Base-by-base conservation (phyloP, 805 yeast species). In the Ogataea nitratoaversa region DNA sequence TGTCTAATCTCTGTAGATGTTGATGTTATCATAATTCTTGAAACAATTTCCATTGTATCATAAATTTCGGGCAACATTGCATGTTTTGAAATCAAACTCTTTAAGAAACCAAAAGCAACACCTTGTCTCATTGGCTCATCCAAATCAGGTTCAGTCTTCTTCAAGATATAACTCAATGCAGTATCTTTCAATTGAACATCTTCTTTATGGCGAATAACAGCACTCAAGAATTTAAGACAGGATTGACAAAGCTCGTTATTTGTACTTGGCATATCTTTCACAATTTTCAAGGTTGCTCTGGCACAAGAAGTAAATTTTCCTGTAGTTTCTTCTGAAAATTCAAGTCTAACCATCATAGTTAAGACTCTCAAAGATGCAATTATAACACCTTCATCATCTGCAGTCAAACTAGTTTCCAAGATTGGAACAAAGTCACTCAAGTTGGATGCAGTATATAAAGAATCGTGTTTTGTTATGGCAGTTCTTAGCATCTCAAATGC, bases 71-170 rank as follows among this genome's bases (percentile, higher is more conserved):
- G 89, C 17, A 89, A 66, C 75, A 82, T 68, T 16, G 85, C 68
- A 50, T 80, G 88, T 47, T 81, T 81, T 11, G 84, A 62, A 28
- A 91, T 71, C n/a, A 90, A 70, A 0, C 96, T 78, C 48, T 82
- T 83, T 51, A 93, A 60, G 52, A 91, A 89, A 38, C 82, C 79
- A 61, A 90, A 87, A 0, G 97, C 95, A 32, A 87, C 71, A 30
- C 95, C 89, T 59, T 91, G 97, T 48, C 82, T 77, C 49, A 77
- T 82, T 9, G 96, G 96, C 51, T 91, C 96, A 53, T 85, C 89
- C 44, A 93, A 66, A 63, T 93, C 98, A 2, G 96, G 95, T 56
- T 76, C 78, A 32, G 93, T 67, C 48, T 85, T 72, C 9, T 76
- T 75, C 46, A 93, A 64, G 19, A 91, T 67, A 56, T 83, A 87